Base-by-base conservation (phyloP, 352 stramenopile genomes). In the Lagenidium giganteum region DNA sequence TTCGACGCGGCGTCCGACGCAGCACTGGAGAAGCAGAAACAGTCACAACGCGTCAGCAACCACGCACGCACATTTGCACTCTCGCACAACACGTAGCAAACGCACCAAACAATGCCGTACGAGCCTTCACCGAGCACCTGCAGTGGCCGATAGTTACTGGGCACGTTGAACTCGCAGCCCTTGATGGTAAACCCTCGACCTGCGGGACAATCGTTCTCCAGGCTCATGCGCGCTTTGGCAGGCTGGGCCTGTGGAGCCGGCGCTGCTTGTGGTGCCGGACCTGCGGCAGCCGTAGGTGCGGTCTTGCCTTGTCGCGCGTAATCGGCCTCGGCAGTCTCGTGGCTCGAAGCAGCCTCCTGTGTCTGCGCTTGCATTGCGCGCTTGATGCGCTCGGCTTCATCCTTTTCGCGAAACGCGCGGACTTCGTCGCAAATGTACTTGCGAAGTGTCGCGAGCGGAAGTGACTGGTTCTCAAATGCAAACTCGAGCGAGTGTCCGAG, bases 71-170 rank as follows among this genome's bases (percentile, higher is more conserved):
- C n/a, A n/a, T n/a, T n/a, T n/a, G 28, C 14, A 50, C 30, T 43
- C 7, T 5, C 23, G 16, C 42, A 57, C 7, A 8, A 37, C 20
- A 45, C 12, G 20, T 16, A 4, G 20, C 18, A 16, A 52, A 54
- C 56, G 34, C 47, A 84, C 71, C 79, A 95, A 17, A 98, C 91
- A 24, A 97, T 85, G 17, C 92, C 91, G 54, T 97, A 97, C 0
- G 85, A 96, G 4, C 89, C 91, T 69, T 96, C 88, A 1, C 87
- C 89, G 0, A 98, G 68, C 21, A 92, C 77, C 45, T 96, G 75
- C 9, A 91, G 68, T 4, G 78, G 72, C 30, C 84, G 80, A 63
- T 96, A 87, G 65, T 83, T 72, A 18, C 57, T 24, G 17, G 65
- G 68, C 35, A 97, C 72, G 42, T 93, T 86, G 62, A 96, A 96